Conservation (phyloP, 2,329 filamentous ascomycete species). For the Fusarium kyushuense region DNA sequence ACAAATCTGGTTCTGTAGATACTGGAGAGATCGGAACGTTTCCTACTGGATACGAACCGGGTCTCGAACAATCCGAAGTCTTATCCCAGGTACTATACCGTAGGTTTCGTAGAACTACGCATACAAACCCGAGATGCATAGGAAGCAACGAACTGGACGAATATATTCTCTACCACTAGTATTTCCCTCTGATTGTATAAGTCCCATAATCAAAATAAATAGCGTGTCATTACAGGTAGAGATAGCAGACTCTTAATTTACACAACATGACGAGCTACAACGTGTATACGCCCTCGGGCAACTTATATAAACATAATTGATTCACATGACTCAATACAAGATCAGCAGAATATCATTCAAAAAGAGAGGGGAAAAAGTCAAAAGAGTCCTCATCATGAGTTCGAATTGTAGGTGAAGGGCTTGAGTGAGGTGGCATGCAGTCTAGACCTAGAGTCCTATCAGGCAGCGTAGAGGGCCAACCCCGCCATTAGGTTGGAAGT, state of each 20-base stretch:
- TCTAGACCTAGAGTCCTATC: background rate
- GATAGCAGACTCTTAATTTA: background rate
- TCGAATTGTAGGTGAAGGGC: background rate
- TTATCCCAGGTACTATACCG: background rate
- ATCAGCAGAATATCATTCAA: background rate
- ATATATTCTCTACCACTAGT: background rate
- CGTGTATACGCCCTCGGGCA: background rate
- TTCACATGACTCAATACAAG: background rate
- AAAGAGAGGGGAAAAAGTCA: background rate
- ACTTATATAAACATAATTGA: background rate
- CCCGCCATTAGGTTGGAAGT: constrained; percentile 26
- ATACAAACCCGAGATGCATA: background rate
- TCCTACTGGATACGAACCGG: constrained; percentile 31
- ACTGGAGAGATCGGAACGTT: constrained; percentile 29
- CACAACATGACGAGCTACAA: background rate
- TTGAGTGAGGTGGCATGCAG: background rate
- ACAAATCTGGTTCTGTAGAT: background rate
- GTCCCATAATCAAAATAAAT: background rate
- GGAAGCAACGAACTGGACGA: background rate
- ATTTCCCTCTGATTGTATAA: background rate
- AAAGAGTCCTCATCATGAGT: background rate
- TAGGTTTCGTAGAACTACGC: background rate
- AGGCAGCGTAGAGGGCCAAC: constrained; percentile 6
- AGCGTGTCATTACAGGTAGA: background rate
- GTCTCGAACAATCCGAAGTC: constrained; percentile 11